Base-by-base conservation (phyloP, 2,329 filamentous ascomycete genomes). In the Scortechinia acanthostroma region DNA sequence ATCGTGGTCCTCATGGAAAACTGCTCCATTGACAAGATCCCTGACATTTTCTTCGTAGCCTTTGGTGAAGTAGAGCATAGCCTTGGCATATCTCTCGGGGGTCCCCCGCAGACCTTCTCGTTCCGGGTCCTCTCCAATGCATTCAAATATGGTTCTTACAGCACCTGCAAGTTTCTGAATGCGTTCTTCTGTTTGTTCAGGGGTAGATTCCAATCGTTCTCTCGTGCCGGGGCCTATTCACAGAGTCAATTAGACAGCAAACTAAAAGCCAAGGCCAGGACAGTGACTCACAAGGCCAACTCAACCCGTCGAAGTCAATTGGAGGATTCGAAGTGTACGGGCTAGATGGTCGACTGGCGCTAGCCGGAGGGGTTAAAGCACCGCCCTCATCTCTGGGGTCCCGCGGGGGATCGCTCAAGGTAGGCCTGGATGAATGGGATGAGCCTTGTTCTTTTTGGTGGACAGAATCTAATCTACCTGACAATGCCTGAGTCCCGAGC, bases 41-140 rank as follows among this genome's bases (percentile, higher is more conserved):
- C 77, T 68, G 43, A 86, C 68, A 51, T 86, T 84, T 67, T 85
- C 79, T 60, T 85, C 80, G 52, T 86, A 86, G 20, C 81, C 81
- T 54, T 85, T 85, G 4, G 81, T 86, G 63, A 86, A 85, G 65
- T 80, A 85, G 53, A 86, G 74, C 70, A 86, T 76, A 2, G 81
- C 81, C 55, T 83, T 81, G 13, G 82, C 81, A 57, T 85, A 86
- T 49, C 81, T 66, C 54, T 81, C 74, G 0, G 81, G 81, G 1
- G 55, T 57, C 15, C 51, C 54, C 2, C 51, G 48, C 15, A 58
- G 47, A 10, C 55, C 55, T 28, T 57, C 54, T 17, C 55, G 50
- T 30, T 51, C 49, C 4, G 55, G 55, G 33, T 58, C 55, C 30
- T 58, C 55, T n/a, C 55, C 55, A 28, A 58, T 54, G 37, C 55